Percentiles rank a stretch among this genome's conserved stretches.
Conservation (phyloP, 352 stramenopile species). For the Pythium folliculosum region DNA sequence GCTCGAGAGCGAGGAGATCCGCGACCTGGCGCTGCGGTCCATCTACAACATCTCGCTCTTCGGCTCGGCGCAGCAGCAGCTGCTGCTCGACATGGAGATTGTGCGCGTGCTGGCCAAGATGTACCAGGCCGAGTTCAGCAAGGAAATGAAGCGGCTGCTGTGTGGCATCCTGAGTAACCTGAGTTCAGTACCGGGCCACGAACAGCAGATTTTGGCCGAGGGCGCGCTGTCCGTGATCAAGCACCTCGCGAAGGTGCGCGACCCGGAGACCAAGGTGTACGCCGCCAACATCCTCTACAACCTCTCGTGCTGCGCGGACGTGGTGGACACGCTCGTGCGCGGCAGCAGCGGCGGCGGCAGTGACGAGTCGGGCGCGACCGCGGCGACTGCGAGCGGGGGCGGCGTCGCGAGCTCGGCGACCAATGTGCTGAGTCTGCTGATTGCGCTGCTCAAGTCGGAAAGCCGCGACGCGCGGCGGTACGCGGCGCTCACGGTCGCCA, state of each 20-base stretch:
- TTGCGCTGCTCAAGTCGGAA: constrained; percentile 66
- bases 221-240: constrained; percentile 66
- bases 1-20: constrained; percentile 75
- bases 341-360: constrained; percentile 21
- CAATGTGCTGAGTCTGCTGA: constrained; percentile 66
- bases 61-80: constrained; percentile 39
- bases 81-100: constrained; percentile 82
- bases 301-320: constrained; percentile 54
- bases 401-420: constrained; percentile 9
- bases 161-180: constrained; percentile 80
- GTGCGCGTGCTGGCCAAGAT: constrained; percentile 73
- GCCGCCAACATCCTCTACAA: constrained; percentile 85
- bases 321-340: constrained; percentile 57
- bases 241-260: constrained; percentile 67
- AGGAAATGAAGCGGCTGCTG: constrained; percentile 78
- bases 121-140: constrained; percentile 72
- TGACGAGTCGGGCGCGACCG: constrained; percentile 13
- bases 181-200: constrained; percentile 26
- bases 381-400: constrained; percentile 10
- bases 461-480: constrained; percentile 69
- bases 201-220: constrained; percentile 41
- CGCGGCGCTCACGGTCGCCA: constrained; percentile 61
- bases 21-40: constrained; percentile 64
- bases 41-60: constrained; percentile 82
- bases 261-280: constrained; percentile 84